Percentiles rank a stretch among this genome's conserved stretches.
phyloP scores from a whole-genome alignment of 169 alveolate genomes.

The Miamiensis avidus region DNA sequence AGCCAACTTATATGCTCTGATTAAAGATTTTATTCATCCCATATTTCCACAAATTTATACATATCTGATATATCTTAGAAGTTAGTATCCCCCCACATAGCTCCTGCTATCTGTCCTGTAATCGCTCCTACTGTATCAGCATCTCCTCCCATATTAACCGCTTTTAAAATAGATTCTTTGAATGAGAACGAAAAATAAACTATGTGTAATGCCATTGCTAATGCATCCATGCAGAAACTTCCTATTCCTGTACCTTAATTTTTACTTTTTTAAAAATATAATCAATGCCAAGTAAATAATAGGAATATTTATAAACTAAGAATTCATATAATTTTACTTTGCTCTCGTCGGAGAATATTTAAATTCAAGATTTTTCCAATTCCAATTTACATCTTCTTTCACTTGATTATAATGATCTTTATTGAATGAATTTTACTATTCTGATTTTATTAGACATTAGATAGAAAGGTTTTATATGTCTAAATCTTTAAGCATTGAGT shows the following conservation, averaged over 20 bases:
- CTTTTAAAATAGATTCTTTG: constrained; percentile 37
- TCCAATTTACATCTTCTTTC: constrained; percentile 47
- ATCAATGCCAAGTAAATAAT: not conserved
- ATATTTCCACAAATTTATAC: not conserved
- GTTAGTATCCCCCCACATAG: constrained; percentile 50
- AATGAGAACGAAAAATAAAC: constrained; percentile 29
- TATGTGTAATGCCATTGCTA: constrained; percentile 51
- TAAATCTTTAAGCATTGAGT: constrained; percentile 7
- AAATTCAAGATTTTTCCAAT: constrained; percentile 47
- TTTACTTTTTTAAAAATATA: not conserved
- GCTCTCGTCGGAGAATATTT: constrained; percentile 42
- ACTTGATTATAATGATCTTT: constrained; percentile 9
- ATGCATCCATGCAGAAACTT: constrained; percentile 48
- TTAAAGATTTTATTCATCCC: not conserved
- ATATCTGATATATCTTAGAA: no score
- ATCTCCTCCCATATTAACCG: constrained; percentile 53
- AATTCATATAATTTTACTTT: not conserved
- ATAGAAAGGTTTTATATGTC: constrained; percentile 14
- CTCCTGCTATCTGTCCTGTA: constrained; percentile 59
- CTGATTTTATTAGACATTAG: constrained; percentile 6
- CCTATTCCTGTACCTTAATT: constrained; percentile 44
- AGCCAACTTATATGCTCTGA: not conserved
- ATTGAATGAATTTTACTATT: constrained; percentile 16
- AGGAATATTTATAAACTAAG: not conserved
- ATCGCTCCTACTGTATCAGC: constrained; percentile 50